These are phyloP conservation scores for Ustilago vetiveriae DNA, from an alignment of 1,284 basidiomycete genomes.

Conservation along the genomic window DNA sequence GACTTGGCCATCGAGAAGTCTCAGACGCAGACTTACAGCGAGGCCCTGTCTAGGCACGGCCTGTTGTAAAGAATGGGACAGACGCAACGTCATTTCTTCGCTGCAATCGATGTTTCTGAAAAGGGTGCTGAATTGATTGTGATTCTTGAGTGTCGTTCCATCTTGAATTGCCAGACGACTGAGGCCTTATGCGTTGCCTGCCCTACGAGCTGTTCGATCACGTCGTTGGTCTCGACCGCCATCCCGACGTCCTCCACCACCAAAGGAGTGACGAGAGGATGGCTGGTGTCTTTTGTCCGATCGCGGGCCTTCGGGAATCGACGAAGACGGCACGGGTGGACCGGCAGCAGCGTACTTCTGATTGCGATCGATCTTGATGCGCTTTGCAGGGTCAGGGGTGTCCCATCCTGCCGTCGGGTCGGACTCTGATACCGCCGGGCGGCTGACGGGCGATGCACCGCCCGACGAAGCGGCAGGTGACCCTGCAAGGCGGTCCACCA, in stretches of 20 bases:
- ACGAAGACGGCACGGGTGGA: conserved; percentile 7
- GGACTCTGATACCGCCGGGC: neutral
- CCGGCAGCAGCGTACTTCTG: conserved; percentile 27
- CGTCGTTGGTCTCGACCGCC: conserved; percentile 20
- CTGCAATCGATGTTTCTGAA: no score
- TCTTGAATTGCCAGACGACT: neutral
- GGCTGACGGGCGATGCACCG: conserved; percentile 7
- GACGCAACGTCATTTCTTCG: no score
- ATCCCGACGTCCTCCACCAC: conserved; percentile 14
- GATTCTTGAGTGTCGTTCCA: no score
- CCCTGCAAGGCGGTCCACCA: conserved; percentile 30
- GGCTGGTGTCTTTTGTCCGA: conserved; percentile 17
- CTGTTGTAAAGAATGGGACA: no score
- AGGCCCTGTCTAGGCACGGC: conserved; percentile 29
- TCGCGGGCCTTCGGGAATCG: conserved; percentile 14
- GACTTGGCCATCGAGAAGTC: conserved; percentile 35
- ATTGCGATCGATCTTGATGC: conserved; percentile 32
- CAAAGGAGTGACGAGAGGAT: conserved; percentile 13
- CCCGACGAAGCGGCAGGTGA: conserved; percentile 13
- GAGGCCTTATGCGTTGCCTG: conserved; percentile 20
- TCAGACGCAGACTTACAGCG: conserved; percentile 18
- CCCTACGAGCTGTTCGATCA: conserved; percentile 29
- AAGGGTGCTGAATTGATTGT: neutral
- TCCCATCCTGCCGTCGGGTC: conserved; percentile 12
- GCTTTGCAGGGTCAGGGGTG: conserved; percentile 17